A percentile compares a stretch with the other conserved stretches of the same genome.
Evolutionary conservation across 192 early-diverging fungal species (phyloP).

Genomic region (Mortierella claussenii): DNA sequence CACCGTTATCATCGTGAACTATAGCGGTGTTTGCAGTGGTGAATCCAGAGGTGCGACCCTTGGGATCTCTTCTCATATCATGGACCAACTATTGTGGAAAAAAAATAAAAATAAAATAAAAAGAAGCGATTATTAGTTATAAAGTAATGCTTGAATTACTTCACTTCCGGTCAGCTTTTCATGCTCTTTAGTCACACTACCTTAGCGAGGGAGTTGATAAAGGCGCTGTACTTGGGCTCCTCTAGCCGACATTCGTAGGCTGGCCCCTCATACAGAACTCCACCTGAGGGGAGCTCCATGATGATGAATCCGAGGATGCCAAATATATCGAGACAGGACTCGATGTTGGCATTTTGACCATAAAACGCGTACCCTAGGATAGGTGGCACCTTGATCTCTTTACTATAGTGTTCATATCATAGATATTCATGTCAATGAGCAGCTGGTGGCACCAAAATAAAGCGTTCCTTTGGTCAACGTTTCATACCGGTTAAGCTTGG

Average conservation of each 20-base stretch:
- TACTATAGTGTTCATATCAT: constrained; percentile 1
- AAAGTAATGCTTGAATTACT: neutral
- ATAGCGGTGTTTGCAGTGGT: neutral
- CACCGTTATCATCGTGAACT: too few relatives aligned
- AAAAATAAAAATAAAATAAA: neutral
- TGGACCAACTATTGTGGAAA: neutral
- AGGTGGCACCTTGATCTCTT: neutral
- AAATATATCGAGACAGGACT: constrained; percentile 6
- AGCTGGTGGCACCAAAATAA: neutral
- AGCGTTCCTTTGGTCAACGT: neutral
- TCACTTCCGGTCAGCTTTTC: neutral
- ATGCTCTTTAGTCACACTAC: constrained; percentile 6
- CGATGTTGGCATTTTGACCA: neutral
- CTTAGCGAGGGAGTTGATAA: constrained; percentile 8
- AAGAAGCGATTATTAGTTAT: neutral
- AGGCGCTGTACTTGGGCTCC: neutral
- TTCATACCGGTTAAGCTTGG: constrained; percentile 4
- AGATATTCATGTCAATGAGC: too few relatives aligned
- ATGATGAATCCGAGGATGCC: constrained; percentile 29
- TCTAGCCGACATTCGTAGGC: constrained; percentile 2
- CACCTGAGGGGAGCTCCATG: constrained; percentile 8
- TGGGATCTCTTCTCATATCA: neutral
- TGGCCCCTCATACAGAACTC: constrained; percentile 16
- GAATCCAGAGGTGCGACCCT: neutral
- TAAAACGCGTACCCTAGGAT: constrained; percentile 18